Evolutionary conservation across 2,329 filamentous ascomycete species (phyloP).

Genomic region (Colletotrichum chrysophilum): DNA sequence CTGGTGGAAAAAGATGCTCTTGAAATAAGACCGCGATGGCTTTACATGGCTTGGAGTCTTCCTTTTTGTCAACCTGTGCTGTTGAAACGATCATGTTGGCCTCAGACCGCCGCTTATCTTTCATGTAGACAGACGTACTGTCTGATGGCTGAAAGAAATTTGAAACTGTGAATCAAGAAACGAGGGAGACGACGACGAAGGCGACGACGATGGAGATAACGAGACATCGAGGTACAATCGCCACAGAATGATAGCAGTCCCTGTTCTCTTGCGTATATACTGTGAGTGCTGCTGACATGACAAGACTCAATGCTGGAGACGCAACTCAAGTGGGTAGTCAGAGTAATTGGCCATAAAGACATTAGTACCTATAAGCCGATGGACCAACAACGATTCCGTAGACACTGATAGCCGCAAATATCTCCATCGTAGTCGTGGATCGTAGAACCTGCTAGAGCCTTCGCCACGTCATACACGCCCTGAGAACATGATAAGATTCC

Average conservation of each 20-base stretch:
- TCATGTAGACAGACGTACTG: too few relatives aligned
- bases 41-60: not conserved
- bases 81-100: not conserved
- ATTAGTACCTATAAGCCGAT: too few relatives aligned
- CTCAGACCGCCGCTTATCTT: not conserved
- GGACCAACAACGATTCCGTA: not conserved
- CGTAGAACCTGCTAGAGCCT: not conserved
- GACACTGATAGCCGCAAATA: not conserved
- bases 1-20: not conserved
- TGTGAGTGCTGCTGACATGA: not conserved
- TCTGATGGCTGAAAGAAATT: not conserved
- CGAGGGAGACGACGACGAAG: not conserved
- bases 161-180: not conserved
- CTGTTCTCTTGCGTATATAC: not conserved
- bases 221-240: not conserved
- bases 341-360: too few relatives aligned
- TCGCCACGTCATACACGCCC: not conserved
- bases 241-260: rapidly evolving
- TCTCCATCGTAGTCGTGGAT: not conserved
- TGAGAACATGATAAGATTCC: not conserved
- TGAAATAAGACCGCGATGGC: not conserved
- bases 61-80: not conserved
- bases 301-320: not conserved
- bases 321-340: too few relatives aligned
- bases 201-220: not conserved